These are phyloP conservation scores for Saccharomycopsis sp. DNA, from an alignment of 805 yeast species.

Conservation along the genomic window DNA sequence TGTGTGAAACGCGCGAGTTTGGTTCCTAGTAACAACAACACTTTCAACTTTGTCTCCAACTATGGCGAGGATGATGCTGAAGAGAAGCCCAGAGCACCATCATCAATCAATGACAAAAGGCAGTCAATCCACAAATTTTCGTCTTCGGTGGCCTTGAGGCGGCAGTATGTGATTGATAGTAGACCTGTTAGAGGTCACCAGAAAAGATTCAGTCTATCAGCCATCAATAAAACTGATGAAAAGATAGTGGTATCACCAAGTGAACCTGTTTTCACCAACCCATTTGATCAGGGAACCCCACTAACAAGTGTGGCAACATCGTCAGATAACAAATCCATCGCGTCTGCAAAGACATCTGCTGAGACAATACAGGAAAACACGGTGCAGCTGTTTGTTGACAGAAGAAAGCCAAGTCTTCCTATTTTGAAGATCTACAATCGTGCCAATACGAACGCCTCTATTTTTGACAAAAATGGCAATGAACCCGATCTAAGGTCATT, in stretches of 20 bases:
- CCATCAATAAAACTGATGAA: too few relatives aligned
- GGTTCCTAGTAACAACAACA: not conserved
- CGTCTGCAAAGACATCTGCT: too few relatives aligned
- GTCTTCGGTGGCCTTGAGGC: conserved; percentile 3
- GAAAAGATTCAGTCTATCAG: conserved; percentile 6
- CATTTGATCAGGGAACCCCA: too few relatives aligned
- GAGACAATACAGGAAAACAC: too few relatives aligned
- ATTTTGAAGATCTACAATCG: not conserved
- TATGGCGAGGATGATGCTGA: not conserved
- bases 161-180: not conserved
- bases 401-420: not conserved
- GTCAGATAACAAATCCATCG: too few relatives aligned
- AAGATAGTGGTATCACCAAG: too few relatives aligned
- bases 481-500: not conserved
- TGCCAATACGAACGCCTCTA: too few relatives aligned
- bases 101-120: not conserved
- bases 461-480: too few relatives aligned
- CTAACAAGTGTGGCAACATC: too few relatives aligned
- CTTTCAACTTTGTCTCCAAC: not conserved
- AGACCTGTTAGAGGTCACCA: conserved; percentile 1
- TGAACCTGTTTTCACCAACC: not conserved
- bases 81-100: not conserved
- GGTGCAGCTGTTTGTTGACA: too few relatives aligned
- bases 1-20: too few relatives aligned
- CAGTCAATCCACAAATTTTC: conserved; percentile 3